phyloP scores from a whole-genome alignment of 2,329 filamentous ascomycete species.

The Metarhizium humberi region DNA sequence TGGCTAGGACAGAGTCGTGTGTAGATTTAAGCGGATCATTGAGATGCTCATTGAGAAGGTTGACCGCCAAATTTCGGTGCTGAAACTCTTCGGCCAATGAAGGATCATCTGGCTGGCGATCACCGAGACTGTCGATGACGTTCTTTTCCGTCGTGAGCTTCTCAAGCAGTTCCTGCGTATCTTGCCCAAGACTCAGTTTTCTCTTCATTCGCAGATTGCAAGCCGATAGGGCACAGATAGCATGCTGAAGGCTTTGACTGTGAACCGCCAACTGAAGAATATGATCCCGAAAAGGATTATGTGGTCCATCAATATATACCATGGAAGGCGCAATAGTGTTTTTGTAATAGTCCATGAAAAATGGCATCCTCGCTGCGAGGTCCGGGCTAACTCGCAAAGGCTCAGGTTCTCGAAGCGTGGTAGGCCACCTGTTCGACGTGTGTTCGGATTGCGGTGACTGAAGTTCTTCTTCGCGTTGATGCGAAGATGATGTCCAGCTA shows the following conservation, averaged over 20 bases:
- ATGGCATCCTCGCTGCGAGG: constrained; percentile 70
- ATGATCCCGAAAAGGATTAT: constrained; percentile 78
- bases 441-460: constrained; percentile 33
- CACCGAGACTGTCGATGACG: constrained; percentile 33
- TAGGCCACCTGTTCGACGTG: constrained; percentile 36
- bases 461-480: constrained; percentile 34
- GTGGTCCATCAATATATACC: constrained; percentile 79
- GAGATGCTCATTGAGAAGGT: constrained; percentile 74
- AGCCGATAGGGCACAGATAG: constrained; percentile 78
- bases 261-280: constrained; percentile 68
- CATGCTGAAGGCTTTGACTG: constrained; percentile 81
- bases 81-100: constrained; percentile 72
- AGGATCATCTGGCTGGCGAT: constrained; percentile 48
- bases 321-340: constrained; percentile 87
- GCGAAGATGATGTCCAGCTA: constrained; percentile 34
- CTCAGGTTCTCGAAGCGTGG: constrained; percentile 34
- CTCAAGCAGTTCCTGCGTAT: constrained; percentile 40
- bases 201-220: constrained; percentile 86
- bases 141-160: constrained; percentile 37
- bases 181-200: constrained; percentile 52
- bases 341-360: constrained; percentile 88
- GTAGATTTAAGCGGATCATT: constrained; percentile 65
- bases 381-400: constrained; percentile 46
- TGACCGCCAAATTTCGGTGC: constrained; percentile 70
- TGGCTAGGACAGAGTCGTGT: constrained; percentile 81